Evolutionary conservation across 208 protist species (phyloP).

Genomic region (Trichomonas tenax): DNA sequence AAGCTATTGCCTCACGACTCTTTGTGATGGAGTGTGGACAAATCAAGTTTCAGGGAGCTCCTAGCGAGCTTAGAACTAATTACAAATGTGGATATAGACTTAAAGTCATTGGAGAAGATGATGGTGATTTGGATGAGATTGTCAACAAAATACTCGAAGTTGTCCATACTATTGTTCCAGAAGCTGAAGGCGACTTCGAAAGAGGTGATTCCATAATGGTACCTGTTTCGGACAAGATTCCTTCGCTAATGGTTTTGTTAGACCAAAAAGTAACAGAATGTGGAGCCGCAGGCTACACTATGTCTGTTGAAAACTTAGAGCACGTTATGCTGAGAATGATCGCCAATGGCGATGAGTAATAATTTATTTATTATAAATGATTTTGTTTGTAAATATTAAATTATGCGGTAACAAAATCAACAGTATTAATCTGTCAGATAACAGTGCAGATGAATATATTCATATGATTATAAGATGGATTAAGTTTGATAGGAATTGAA

Average conservation of each 20-base stretch:
- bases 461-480: too few relatives aligned
- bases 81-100: neutral
- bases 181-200: neutral
- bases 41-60: neutral
- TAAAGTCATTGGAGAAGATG: neutral
- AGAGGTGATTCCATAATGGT: neutral
- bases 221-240: neutral
- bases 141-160: neutral
- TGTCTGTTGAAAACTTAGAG: neutral
- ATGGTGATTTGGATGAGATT: neutral
- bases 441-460: too few relatives aligned
- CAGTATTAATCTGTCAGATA: too few relatives aligned
- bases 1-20: neutral
- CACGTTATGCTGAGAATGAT: neutral
- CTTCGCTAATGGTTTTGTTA: neutral
- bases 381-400: too few relatives aligned
- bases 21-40: neutral
- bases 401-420: too few relatives aligned
- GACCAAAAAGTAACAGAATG: neutral
- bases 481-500: too few relatives aligned
- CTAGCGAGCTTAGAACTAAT: neutral
- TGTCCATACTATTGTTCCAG: neutral
- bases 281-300: neutral
- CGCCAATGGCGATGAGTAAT: neutral
- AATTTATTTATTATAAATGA: neutral